These are phyloP conservation scores for Byssothecium circinans DNA, from an alignment of 2,329 filamentous ascomycete genomes.

Conservation along the genomic window DNA sequence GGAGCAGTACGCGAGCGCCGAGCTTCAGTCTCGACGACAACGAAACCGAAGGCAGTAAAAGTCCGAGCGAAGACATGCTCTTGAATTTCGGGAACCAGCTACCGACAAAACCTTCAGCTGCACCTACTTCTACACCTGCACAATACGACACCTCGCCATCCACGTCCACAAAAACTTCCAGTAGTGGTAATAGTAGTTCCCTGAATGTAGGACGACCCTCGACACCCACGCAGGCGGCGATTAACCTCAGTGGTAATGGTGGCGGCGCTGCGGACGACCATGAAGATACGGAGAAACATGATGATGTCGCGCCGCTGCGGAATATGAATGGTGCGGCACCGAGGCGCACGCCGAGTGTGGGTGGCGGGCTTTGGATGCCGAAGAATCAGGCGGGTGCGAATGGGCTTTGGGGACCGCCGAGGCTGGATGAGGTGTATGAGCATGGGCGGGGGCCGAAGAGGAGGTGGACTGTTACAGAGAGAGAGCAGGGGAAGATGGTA, in stretches of 20 bases:
- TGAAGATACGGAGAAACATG: conserved; percentile 33
- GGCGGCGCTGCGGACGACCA: no score
- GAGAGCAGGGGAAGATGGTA: conserved; percentile 13
- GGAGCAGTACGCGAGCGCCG: conserved; percentile 35
- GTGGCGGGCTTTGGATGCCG: conserved; percentile 28
- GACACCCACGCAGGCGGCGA: conserved; percentile 9
- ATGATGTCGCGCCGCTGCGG: conserved; percentile 34
- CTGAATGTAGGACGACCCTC: conserved; percentile 8
- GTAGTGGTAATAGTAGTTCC: conserved; percentile 8
- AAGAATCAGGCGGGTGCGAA: conserved; percentile 25
- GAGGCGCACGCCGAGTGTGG: background rate
- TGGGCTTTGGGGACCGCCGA: conserved; percentile 50
- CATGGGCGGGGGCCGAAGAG: conserved; percentile 46
- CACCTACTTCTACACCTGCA: conserved; percentile 7
- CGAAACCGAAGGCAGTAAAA: conserved; percentile 17
- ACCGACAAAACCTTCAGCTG: conserved; percentile 1
- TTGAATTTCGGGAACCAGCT: conserved; percentile 32
- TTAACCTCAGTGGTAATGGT: conserved; percentile 10
- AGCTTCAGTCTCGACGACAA: conserved; percentile 14
- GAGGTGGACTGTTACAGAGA: conserved; percentile 48
- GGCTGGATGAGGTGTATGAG: conserved; percentile 38
- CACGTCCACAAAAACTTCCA: conserved; percentile 6
- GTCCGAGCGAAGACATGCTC: conserved; percentile 37
- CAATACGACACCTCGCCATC: conserved; percentile 11
- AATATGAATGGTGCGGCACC: conserved; percentile 12